Conservation (phyloP, 1,284 basidiomycete genomes). For the Cystobasidium pallidum region DNA sequence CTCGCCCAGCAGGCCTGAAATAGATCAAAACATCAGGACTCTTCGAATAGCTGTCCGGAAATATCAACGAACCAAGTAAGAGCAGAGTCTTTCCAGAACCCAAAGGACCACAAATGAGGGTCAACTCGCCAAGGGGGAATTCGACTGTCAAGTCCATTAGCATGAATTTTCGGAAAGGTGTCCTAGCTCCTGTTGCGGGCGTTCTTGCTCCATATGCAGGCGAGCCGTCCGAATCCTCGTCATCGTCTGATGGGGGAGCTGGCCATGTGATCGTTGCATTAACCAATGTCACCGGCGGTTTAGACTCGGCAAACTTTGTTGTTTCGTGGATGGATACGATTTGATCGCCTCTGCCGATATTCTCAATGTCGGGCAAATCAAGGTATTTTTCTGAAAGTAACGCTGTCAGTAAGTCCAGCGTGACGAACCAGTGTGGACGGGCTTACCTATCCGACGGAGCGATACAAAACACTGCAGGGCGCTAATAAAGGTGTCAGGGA, state of each 20-base stretch:
- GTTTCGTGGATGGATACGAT: constrained; percentile 69
- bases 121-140: constrained; percentile 71
- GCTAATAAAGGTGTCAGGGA: constrained; percentile 88
- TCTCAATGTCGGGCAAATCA: constrained; percentile 46
- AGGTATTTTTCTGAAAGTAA: constrained; percentile 45
- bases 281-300: constrained; percentile 69
- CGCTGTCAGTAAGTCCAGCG: background rate
- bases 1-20: constrained; percentile 79
- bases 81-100: constrained; percentile 81
- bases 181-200: constrained; percentile 65
- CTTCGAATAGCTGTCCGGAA: background rate
- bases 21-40: background rate
- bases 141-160: constrained; percentile 76
- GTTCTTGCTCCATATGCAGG: constrained; percentile 7
- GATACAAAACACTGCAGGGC: constrained; percentile 78
- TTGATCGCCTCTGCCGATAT: constrained; percentile 15
- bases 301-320: constrained; percentile 65
- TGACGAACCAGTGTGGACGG: background rate
- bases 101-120: constrained; percentile 72
- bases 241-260: constrained; percentile 61
- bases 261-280: constrained; percentile 90
- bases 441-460: constrained; percentile 75
- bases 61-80: constrained; percentile 63
- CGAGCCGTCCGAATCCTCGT: constrained; percentile 24
- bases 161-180: constrained; percentile 76